Percentiles rank a stretch among this genome's conserved stretches.
Evolutionary conservation across 2,329 filamentous ascomycete genomes (phyloP).

Genomic region (Ophiocordyceps camponoti-leonardi): DNA sequence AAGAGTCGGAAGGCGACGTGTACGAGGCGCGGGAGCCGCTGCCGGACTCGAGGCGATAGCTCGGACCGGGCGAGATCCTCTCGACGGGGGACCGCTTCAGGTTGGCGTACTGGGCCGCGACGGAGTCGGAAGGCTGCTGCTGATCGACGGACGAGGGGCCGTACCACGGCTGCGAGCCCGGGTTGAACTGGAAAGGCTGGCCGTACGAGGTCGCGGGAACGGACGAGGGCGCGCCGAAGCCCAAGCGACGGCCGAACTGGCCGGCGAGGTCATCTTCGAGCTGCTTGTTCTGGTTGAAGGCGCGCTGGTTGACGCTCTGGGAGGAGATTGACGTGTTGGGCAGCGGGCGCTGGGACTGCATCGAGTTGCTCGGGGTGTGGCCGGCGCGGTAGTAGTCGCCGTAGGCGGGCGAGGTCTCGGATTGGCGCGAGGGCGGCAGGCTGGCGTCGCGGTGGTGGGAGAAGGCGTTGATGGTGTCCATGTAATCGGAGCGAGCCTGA

Average conservation of each 20-base stretch:
- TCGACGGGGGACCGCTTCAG: conserved; percentile 22
- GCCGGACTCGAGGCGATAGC: conserved; percentile 12
- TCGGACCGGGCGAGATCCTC: conserved; percentile 16
- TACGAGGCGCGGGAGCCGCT: conserved; percentile 10
- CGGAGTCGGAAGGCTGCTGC: conserved; percentile 14
- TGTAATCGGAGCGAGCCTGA: conserved; percentile 21
- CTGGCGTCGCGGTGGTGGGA: conserved; percentile 33
- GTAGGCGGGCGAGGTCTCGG: conserved; percentile 24
- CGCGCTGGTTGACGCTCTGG: conserved; percentile 20
- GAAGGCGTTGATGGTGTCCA: conserved; percentile 13
- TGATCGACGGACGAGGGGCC: conserved; percentile 13
- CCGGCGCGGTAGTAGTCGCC: conserved; percentile 14
- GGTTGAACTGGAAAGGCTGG: conserved; percentile 28
- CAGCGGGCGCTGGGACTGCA: conserved; percentile 28
- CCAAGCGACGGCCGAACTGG: conserved; percentile 15
- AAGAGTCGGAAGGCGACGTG: conserved; percentile 17
- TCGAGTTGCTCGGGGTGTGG: conserved; percentile 25
- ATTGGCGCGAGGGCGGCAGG: conserved; percentile 37
- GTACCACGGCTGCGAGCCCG: conserved; percentile 28
- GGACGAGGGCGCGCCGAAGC: conserved; percentile 13
- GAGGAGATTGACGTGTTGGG: conserved; percentile 29
- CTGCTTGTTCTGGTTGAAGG: conserved; percentile 20
- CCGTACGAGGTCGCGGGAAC: conserved; percentile 8
- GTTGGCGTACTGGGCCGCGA: conserved; percentile 9
- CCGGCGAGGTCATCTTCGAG: conserved; percentile 19